Base-by-base conservation (phyloP, 805 yeast species). In the Zygoascus ofunaensis region DNA sequence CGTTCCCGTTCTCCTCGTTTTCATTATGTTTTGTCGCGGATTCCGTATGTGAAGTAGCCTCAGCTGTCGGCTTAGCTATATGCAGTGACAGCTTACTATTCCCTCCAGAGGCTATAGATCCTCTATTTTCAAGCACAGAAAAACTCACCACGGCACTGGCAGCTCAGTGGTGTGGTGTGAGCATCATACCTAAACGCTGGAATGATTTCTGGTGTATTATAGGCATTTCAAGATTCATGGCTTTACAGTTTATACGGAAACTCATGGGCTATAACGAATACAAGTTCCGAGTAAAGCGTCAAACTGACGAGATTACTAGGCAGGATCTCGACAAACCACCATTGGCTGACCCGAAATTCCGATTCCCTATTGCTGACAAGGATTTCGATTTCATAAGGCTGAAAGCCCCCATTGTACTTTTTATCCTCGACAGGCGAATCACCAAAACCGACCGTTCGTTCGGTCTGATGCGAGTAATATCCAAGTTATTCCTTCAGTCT, bases 391-490 rank as follows among this genome's bases (percentile, higher is more conserved):
- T 90, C 55, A 63, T 90, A 18, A 72, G 72, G 37, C 64, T 90
- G 39, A 92, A 92, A 56, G 80, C 96, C 0, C 96, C 97, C 0
- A 66, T 89, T 42, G 89, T 92, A 1, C 59, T 92, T 39, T 82
- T 77, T 55, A 87, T 90, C 34, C 66, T 92, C 23, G 97, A 92
- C 58, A 74, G 85, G 39, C 71, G 98, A 50, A 87, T 92, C 95
- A 89, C 95, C 1, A 92, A 92, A 58, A 87, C 97, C 1, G 97
- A 94, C 59, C 81, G 89, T 50, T 83, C 95, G 0, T 83, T 92
- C 61, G 98, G 98, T 2, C 68, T 92, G 48, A 78, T 89, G 2
- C 76, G 98, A 50, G 97, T 87, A 0, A 73, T 92, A 21, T 96
- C 97, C 0, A 92, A 90, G 54, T 69, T 92, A 21, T 86, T 90